Percentiles rank a stretch among this genome's conserved stretches.
Evolutionary conservation across 805 yeast genomes (phyloP).

Genomic region (Pichia rugopelliculosa): DNA sequence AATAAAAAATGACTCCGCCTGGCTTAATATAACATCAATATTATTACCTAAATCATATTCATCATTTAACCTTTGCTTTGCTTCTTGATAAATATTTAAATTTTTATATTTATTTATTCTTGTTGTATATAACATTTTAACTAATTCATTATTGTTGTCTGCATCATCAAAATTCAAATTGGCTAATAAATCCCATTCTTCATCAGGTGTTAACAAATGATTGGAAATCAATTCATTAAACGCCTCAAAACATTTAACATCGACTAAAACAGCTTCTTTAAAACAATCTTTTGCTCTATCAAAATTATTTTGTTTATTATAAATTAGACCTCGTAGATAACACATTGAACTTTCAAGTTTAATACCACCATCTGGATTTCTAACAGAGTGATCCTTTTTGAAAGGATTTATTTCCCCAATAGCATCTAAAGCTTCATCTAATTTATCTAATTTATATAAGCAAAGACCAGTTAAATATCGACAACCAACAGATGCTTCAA

Average conservation of each 20-base stretch:
- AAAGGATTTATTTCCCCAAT: conserved; percentile 82
- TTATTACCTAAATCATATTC: conserved; percentile 68
- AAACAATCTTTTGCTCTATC: conserved; percentile 82
- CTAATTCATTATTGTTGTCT: conserved; percentile 74
- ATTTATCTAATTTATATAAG: conserved; percentile 58
- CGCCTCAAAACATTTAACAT: conserved; percentile 90
- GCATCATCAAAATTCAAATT: conserved; percentile 61
- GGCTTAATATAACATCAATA: conserved; percentile 57
- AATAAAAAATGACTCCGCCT: conserved; percentile 62
- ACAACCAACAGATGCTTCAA: conserved; percentile 62
- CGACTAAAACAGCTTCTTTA: conserved; percentile 78
- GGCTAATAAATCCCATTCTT: conserved; percentile 76
- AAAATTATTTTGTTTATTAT: conserved; percentile 74
- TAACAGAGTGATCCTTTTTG: conserved; percentile 28
- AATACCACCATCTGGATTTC: conserved; percentile 72
- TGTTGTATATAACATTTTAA: conserved; percentile 69
- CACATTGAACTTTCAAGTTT: conserved; percentile 84
- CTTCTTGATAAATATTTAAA: conserved; percentile 50
- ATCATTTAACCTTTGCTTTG: conserved; percentile 56
- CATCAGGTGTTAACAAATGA: conserved; percentile 70
- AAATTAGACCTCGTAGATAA: conserved; percentile 75
- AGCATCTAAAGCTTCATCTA: conserved; percentile 85
- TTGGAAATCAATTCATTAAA: conserved; percentile 69
- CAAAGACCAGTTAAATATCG: conserved; percentile 75
- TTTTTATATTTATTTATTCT: conserved; percentile 67